Base-by-base conservation (phyloP, 345 rosid genomes). In the Aquilaria yunnanensis region DNA sequence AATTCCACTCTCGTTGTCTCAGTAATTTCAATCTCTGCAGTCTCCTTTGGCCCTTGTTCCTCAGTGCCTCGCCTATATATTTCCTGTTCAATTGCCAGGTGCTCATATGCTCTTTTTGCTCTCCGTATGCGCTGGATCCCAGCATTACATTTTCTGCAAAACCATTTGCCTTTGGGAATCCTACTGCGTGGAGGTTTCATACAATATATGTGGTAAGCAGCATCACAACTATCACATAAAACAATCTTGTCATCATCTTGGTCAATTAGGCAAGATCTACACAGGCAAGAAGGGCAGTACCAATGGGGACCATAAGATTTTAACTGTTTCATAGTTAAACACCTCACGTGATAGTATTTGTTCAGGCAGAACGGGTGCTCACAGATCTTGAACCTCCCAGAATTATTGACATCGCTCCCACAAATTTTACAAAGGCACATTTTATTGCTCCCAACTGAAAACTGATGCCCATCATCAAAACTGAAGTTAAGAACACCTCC, bases 201-300 rank as follows among this genome's bases (percentile, higher is more conserved):
- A 77, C 97, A 94, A 66, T 89, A 88, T 55, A 88, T 62, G 77
- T 94, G 99, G 78, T 85, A 94, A 30, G 86, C 99, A 64, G 81
- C 83, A 77, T 90, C 97, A 75, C 99, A 94, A 14, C 87, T 85
- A 77, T 90, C 99, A 54, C 99, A 94, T 49, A 94, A 50, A 63
- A 94, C 83, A 51, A 94, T 81, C 74, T 81, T 63, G 59, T 87
- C 88, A 68, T 91, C 93, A 54, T 94, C 96, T 76, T 58, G 80
- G 57, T 94, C 91, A n/a, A 78, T 59, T 11, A 83, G 81, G 83
- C 99, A 94, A 37, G 63, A 61, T 73, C 92, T 77, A 65, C 99
- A 94, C 32, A 90, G 67, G 76, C 99, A 94, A 23, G 97, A 88
- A 31, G 99, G 96, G 73, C 99, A 94, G 66, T 83, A 89, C 99